phyloP scores from a whole-genome alignment of 2,329 filamentous ascomycete genomes.

The Cordyceps sp. region DNA sequence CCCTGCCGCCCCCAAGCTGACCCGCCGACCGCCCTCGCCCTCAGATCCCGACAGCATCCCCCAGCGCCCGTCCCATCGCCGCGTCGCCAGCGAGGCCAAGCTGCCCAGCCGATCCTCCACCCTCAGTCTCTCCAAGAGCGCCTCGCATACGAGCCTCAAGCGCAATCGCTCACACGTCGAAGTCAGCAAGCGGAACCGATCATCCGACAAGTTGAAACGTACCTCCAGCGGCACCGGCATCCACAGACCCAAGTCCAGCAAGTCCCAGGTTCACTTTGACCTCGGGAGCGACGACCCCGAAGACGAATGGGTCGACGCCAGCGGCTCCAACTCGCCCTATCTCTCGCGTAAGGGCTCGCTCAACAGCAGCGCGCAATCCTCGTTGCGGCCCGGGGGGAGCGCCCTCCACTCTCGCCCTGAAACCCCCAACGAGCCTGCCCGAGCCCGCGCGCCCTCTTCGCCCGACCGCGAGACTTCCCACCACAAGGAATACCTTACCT shows the following conservation, averaged over 20 bases:
- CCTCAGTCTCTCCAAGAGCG: constrained; percentile 33
- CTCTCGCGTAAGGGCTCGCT: constrained; percentile 28
- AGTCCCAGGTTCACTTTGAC: constrained; percentile 45
- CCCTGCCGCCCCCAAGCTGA: constrained; percentile 19
- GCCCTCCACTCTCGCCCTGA: constrained; percentile 17
- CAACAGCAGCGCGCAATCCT: constrained; percentile 31
- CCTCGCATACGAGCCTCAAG: constrained; percentile 37
- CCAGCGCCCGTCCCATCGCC: constrained; percentile 23
- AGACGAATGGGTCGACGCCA: constrained; percentile 53
- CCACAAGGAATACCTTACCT: constrained; percentile 51
- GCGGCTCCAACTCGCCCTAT: constrained; percentile 44
- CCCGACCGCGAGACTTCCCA: constrained; percentile 25
- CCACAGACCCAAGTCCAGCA: constrained; percentile 21
- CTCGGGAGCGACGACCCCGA: constrained; percentile 31
- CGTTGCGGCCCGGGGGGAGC: constrained; percentile 19
- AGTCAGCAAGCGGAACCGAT: constrained; percentile 33
- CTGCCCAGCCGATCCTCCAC: constrained; percentile 27
- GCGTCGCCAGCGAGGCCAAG: constrained; percentile 32
- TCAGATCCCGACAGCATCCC: constrained; percentile 8
- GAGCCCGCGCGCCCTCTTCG: constrained; percentile 6
- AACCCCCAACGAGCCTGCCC: constrained; percentile 13
- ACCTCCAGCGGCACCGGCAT: constrained; percentile 32
- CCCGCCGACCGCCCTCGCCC: constrained; percentile 25
- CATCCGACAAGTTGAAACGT: constrained; percentile 34
- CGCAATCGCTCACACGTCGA: constrained; percentile 44